Evolutionary conservation across 2,329 filamentous ascomycete species (phyloP).

Genomic region (Fusarium anthophilum): DNA sequence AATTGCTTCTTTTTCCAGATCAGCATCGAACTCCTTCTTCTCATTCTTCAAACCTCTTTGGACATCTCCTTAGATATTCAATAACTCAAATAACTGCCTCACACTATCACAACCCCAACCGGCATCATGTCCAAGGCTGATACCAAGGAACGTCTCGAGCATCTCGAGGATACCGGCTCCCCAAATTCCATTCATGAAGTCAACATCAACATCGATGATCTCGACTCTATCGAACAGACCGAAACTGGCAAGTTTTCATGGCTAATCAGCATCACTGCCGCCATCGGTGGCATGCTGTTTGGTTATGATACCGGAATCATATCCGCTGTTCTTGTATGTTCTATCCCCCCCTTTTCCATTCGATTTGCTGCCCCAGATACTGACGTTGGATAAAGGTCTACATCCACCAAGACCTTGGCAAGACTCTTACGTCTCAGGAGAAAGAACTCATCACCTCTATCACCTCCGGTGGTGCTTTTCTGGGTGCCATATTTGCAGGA

Average conservation of each 20-base stretch:
- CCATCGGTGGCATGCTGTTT: constrained; percentile 53
- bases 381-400: constrained; percentile 15
- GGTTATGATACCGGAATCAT: constrained; percentile 51
- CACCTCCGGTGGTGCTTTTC: constrained; percentile 52
- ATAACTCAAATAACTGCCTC: background rate
- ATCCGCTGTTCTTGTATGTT: constrained; percentile 41
- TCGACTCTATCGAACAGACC: constrained; percentile 40
- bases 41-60: background rate
- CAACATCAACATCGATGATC: constrained; percentile 36
- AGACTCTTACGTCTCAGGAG: constrained; percentile 52
- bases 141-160: constrained; percentile 31
- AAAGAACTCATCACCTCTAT: constrained; percentile 63
- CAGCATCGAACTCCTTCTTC: constrained; percentile 7
- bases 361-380: background rate
- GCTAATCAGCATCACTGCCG: constrained; percentile 41
- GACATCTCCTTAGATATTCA: background rate
- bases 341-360: no score
- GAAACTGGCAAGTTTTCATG: constrained; percentile 39
- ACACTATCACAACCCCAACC: background rate
- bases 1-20: constrained; percentile 6
- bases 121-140: constrained; percentile 33
- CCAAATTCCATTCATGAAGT: constrained; percentile 24
- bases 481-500: constrained; percentile 44
- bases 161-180: constrained; percentile 31
- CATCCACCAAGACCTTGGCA: constrained; percentile 47